Percentiles rank a stretch among this genome's conserved stretches.
phyloP scores from a whole-genome alignment of 495 filamentous ascomycete genomes.

The Xylaria acuta region DNA sequence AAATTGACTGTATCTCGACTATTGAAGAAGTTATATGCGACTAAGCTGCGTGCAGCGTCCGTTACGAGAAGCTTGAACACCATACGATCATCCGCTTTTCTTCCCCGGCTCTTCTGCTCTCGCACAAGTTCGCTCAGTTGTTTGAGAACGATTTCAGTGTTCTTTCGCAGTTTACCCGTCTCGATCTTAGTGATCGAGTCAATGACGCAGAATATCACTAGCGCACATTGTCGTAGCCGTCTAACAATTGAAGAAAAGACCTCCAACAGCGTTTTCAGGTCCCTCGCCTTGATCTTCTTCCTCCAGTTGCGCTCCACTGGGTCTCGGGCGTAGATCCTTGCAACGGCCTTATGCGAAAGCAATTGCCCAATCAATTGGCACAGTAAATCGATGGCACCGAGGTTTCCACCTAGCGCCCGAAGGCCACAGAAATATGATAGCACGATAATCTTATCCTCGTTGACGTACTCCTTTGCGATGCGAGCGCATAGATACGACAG shows the following conservation, averaged over 20 bases:
- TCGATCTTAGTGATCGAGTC: neutral
- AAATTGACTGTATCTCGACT: neutral
- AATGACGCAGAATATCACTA: neutral
- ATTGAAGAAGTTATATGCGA: neutral
- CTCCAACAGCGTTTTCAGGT: neutral
- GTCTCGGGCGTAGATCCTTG: neutral
- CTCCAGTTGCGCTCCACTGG: neutral
- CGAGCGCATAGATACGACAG: neutral
- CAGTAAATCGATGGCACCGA: neutral
- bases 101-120: neutral
- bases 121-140: neutral
- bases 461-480: neutral
- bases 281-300: neutral
- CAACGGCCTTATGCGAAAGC: neutral
- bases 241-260: neutral
- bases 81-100: neutral
- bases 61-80: neutral
- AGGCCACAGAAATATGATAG: neutral
- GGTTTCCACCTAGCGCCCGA: neutral
- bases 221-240: neutral
- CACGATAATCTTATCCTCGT: neutral
- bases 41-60: neutral
- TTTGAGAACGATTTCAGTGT: neutral
- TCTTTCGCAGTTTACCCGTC: neutral
- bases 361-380: neutral